phyloP scores from a whole-genome alignment of 768 basidiomycete genomes.

The Kwoniella heveanensis region DNA sequence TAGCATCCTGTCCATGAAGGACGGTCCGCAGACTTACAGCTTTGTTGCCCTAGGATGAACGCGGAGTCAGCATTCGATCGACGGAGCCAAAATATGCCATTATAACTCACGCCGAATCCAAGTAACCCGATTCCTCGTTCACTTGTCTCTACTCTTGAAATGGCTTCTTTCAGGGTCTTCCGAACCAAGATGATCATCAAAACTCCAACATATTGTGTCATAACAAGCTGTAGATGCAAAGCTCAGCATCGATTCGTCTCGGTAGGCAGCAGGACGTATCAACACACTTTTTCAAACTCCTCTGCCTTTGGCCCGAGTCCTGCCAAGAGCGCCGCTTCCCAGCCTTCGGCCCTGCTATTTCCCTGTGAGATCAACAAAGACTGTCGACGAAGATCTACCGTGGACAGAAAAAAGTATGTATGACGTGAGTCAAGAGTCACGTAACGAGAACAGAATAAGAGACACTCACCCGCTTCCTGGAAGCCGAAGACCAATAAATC shows the following conservation, averaged over 20 bases:
- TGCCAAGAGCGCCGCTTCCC: constrained; percentile 33
- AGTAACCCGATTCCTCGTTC: constrained; percentile 47
- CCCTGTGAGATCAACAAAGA: constrained; percentile 44
- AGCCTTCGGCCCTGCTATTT: constrained; percentile 33
- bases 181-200: constrained; percentile 40
- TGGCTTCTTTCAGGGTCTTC: constrained; percentile 28
- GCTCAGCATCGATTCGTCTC: background rate
- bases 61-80: background rate
- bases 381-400: constrained; percentile 42
- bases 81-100: background rate
- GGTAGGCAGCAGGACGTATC: background rate
- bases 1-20: constrained; percentile 3
- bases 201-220: constrained; percentile 48
- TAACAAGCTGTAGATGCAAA: constrained; percentile 26
- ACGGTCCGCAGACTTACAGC: constrained; percentile 26
- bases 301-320: constrained; percentile 32
- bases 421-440: background rate
- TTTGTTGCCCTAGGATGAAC: constrained; percentile 41
- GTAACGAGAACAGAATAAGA: background rate
- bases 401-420: background rate
- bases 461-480: constrained; percentile 46
- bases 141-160: constrained; percentile 35
- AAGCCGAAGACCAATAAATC: constrained; percentile 49
- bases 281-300: constrained; percentile 34
- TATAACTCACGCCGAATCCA: constrained; percentile 41